Percentiles rank a stretch among this genome's conserved stretches.
Evolutionary conservation across 2,329 filamentous ascomycete species (phyloP).

Genomic region (Exophiala bonariae): DNA sequence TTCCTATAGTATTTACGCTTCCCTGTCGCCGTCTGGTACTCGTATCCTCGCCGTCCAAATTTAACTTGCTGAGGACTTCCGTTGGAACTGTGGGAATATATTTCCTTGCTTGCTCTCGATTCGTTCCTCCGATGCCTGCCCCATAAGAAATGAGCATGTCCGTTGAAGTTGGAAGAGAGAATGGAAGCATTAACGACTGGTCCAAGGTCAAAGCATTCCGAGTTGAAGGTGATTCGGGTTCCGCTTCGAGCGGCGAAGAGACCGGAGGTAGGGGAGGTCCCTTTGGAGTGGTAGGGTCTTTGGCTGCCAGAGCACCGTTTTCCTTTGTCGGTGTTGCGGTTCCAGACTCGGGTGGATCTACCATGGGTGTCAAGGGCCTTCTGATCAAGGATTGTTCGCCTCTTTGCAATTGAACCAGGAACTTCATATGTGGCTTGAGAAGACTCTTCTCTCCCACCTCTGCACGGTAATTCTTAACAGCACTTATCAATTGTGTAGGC

Average conservation of each 20-base stretch:
- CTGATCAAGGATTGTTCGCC: constrained; percentile 57
- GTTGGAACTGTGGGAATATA: constrained; percentile 95
- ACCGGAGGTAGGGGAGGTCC: constrained; percentile 11
- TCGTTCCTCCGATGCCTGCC: constrained; percentile 88
- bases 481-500: constrained; percentile 85
- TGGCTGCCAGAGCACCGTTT: constrained; percentile 12
- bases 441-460: constrained; percentile 94
- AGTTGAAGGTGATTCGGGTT: constrained; percentile 28
- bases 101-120: constrained; percentile 86
- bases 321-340: constrained; percentile 17
- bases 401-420: constrained; percentile 76
- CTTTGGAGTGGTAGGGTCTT: constrained; percentile 22
- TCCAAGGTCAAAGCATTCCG: constrained; percentile 68
- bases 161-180: constrained; percentile 90
- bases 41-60: constrained; percentile 21
- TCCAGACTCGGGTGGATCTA: constrained; percentile 33
- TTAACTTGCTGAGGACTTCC: constrained; percentile 83
- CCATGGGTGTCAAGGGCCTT: constrained; percentile 50
- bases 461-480: constrained; percentile 87
- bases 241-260: constrained; percentile 18
- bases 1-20: constrained; percentile 20
- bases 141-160: constrained; percentile 97
- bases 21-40: constrained; percentile 10
- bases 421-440: constrained; percentile 84
- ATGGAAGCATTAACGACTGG: constrained; percentile 88